Conservation (phyloP, 805 yeast species). For the Candida berthetii region DNA sequence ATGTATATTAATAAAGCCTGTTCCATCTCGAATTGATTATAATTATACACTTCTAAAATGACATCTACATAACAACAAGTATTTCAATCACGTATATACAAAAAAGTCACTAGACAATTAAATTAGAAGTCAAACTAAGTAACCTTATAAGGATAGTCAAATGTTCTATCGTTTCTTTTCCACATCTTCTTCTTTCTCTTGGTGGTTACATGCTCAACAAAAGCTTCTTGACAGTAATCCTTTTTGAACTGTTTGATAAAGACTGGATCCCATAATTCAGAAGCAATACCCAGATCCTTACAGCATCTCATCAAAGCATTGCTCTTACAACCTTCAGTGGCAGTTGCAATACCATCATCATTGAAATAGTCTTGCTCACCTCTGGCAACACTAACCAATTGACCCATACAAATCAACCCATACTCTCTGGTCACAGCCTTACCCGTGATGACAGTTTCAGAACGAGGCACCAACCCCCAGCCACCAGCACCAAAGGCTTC, state of each 20-base stretch:
- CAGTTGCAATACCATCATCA: slow-evolving; percentile 85
- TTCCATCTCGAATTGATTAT: no score
- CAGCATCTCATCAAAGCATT: slow-evolving; percentile 98
- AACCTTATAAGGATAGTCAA: slow-evolving; percentile 75
- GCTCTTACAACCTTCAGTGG: slow-evolving; percentile 94
- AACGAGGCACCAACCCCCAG: slow-evolving; percentile 95
- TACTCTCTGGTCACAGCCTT: slow-evolving; percentile 83
- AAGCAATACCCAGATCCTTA: slow-evolving; percentile 93
- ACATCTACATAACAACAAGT: no score
- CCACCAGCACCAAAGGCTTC: slow-evolving; percentile 97
- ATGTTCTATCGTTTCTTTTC: slow-evolving; percentile 78
- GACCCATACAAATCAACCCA: slow-evolving; percentile 80
- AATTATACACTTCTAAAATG: no score
- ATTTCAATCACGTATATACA: no score
- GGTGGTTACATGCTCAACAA: slow-evolving; percentile 77
- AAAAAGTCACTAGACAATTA: no score
- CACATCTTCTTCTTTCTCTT: slow-evolving; percentile 87
- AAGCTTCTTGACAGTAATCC: slow-evolving; percentile 68
- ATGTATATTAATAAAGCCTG: no score
- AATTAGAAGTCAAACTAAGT: no score
- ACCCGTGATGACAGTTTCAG: slow-evolving; percentile 73
- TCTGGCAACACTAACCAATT: slow-evolving; percentile 85
- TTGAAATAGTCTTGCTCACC: slow-evolving; percentile 94
- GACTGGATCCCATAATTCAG: slow-evolving; percentile 95
- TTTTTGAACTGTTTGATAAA: slow-evolving; percentile 70